phyloP scores from a whole-genome alignment of 257 asterid genomes.

The Solanum arcanum region DNA sequence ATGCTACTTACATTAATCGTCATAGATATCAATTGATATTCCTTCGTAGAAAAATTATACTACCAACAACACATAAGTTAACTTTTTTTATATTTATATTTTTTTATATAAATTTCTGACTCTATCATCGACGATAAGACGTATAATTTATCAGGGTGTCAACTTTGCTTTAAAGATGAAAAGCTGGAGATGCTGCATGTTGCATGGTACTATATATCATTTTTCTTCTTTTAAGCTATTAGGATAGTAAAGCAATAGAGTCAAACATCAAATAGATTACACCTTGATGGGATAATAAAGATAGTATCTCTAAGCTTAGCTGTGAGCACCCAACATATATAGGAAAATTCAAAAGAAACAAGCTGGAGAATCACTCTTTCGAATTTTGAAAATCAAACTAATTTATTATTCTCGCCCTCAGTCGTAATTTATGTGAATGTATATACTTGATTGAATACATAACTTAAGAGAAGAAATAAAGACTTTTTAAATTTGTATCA shows the following conservation, averaged over 20 bases:
- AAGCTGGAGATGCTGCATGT: background rate
- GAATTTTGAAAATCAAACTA: background rate
- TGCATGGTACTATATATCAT: background rate
- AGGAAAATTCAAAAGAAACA: background rate
- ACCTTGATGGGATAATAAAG: background rate
- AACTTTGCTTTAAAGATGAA: background rate
- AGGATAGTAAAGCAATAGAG: background rate
- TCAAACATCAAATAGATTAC: background rate
- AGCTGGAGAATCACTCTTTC: background rate
- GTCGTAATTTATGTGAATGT: background rate
- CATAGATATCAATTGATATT: background rate
- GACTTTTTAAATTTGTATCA: background rate
- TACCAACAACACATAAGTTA: too few relatives aligned
- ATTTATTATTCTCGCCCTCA: background rate
- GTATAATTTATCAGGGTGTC: background rate
- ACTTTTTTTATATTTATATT: too few relatives aligned
- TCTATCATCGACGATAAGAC: background rate
- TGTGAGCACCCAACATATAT: background rate
- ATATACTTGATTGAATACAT: background rate
- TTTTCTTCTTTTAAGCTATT: constrained; percentile 2
- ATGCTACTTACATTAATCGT: background rate
- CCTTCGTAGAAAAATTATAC: too few relatives aligned
- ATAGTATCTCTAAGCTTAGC: background rate
- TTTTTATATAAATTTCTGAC: background rate
- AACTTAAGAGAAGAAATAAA: background rate